These are phyloP conservation scores for Aureobasidium leucospermi DNA, from an alignment of 2,329 filamentous ascomycete species.

Conservation along the genomic window DNA sequence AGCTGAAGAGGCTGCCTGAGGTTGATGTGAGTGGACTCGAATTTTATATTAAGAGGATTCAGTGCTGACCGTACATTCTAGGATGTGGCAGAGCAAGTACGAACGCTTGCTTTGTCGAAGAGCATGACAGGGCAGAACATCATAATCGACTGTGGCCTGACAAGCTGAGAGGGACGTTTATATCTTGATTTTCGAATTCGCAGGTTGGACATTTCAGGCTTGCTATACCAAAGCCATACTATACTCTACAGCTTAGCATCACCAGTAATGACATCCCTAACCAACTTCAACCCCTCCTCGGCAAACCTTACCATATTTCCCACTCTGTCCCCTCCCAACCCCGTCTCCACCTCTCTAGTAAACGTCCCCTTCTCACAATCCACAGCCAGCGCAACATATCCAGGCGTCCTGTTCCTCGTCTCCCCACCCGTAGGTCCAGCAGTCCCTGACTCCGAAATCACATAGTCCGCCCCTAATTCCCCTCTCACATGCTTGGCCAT, in stretches of 20 bases:
- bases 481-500: conserved; percentile 50
- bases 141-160: conserved; percentile 41
- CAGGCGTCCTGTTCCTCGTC: conserved; percentile 52
- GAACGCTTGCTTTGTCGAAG: conserved; percentile 42
- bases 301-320: conserved; percentile 59
- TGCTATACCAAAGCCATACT: too few species aligned
- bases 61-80: conserved; percentile 19
- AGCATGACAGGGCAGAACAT: conserved; percentile 48
- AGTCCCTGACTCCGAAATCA: conserved; percentile 53
- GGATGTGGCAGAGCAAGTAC: conserved; percentile 49
- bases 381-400: conserved; percentile 58
- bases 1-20: conserved; percentile 19
- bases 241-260: conserved; percentile 31
- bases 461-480: conserved; percentile 51
- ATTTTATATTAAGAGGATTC: not conserved
- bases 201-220: too few species aligned
- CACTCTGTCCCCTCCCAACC: conserved; percentile 45
- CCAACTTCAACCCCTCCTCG: conserved; percentile 47
- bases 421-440: conserved; percentile 56
- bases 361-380: conserved; percentile 44
- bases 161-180: not conserved
- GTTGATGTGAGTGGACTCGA: conserved; percentile 35
- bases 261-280: conserved; percentile 49
- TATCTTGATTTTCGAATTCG: too few species aligned
- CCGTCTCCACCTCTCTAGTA: conserved; percentile 51